Evolutionary conservation across 345 rosid genomes (phyloP).

Genomic region (Dipteronia dyeriana): DNA sequence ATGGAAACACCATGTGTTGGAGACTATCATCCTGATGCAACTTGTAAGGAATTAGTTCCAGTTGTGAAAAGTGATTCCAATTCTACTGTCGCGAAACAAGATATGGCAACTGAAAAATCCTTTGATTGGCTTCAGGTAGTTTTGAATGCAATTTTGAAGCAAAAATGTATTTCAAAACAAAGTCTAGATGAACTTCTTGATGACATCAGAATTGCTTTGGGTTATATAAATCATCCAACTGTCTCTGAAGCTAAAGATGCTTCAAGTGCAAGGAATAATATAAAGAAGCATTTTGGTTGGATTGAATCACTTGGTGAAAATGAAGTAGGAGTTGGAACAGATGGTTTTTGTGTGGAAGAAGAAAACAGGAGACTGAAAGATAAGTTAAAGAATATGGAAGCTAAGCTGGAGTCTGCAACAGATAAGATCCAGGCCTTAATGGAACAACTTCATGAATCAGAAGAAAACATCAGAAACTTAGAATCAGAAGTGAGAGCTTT

Average conservation of each 20-base stretch:
- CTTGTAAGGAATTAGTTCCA: constrained; percentile 37
- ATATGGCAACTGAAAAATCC: constrained; percentile 34
- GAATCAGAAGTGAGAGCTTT: constrained; percentile 47
- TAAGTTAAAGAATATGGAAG: constrained; percentile 45
- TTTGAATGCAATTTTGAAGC: constrained; percentile 67
- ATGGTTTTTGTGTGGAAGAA: constrained; percentile 26
- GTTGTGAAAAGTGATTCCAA: constrained; percentile 19
- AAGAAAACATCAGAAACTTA: constrained; percentile 46
- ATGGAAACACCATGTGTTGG: constrained; percentile 34
- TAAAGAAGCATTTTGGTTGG: constrained; percentile 60
- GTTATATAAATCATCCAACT: constrained; percentile 44
- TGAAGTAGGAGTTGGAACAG: constrained; percentile 21
- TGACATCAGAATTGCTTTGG: constrained; percentile 80
- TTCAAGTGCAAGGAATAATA: constrained; percentile 55
- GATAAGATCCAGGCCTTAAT: constrained; percentile 40
- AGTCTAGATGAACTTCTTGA: constrained; percentile 57
- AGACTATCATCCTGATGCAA: not conserved
- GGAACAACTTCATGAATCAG: constrained; percentile 43
- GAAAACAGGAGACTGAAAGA: constrained; percentile 44
- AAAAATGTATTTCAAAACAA: constrained; percentile 62
- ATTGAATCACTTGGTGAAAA: constrained; percentile 26
- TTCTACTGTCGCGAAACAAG: constrained; percentile 13
- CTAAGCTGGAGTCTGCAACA: constrained; percentile 36
- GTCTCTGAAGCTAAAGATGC: constrained; percentile 34
- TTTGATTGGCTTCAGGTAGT: constrained; percentile 97